Evolutionary conservation across 1,284 basidiomycete genomes (phyloP), one percentile per base, ranked within the genome.

Genomic region (Ustilago xerochloae): DNA sequence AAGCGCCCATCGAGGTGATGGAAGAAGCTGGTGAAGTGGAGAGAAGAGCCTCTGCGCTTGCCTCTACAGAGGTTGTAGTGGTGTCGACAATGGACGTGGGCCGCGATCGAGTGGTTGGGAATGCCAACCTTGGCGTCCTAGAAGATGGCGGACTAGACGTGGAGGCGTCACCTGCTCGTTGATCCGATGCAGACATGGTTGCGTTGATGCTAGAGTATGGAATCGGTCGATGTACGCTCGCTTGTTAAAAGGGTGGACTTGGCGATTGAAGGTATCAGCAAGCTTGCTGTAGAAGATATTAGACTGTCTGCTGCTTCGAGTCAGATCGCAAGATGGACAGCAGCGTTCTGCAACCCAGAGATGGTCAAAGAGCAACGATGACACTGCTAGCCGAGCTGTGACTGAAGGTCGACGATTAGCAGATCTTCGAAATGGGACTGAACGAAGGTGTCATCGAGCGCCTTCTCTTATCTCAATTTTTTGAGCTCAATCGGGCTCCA

Each of bases 41-140:
- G 16, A 74, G 59, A 10, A 68, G 32, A 6, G 63, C 55, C 16
- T 63, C 67, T 18, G 57, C 50, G 13, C 43, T 61, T 10, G 54
- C 48, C 15, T 69, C 59, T 12, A 58, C 55, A 3, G 69, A 63
- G 1, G 49, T 35, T 18, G 49, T 35, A 3, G 24, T 51, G 18
- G 69, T 72, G 24, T 74, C 71, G 15, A 74, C 63, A 49, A 69
- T 66, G 8, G 71, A 74, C 15, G 63, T 74, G 1, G 66, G 71
- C 10, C 66, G 38, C 24, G 71, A 65, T 6, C 71, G 56, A 4
- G 63, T 57, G 3, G 59, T 60, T 1, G 71, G 66, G 51, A 74
- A 74, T 3, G 59, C 59, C 30, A 74, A 35, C 15, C 63, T 43
- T 8, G 71, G 66, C 18, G 63, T 63, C 13, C 66, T 48, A 2